Evolutionary conservation across 768 basidiomycete species (phyloP).

Genomic region (Postia placenta): DNA sequence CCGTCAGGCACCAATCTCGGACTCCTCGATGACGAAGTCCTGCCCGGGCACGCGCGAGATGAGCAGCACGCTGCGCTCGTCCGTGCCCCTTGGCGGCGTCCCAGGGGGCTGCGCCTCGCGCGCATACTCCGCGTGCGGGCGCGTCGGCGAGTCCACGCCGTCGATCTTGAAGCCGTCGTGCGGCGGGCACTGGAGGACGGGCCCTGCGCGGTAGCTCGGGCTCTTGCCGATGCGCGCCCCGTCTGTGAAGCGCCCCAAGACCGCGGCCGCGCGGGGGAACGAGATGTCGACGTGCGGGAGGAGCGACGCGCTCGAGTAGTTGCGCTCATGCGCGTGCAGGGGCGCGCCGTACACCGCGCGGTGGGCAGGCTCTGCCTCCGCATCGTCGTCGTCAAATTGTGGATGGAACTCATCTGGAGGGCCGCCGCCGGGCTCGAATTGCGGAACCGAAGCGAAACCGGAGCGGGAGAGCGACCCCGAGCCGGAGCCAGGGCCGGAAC

Average conservation of each 20-base stretch:
- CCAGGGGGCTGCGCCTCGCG: neutral
- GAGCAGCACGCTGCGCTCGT: slow-evolving; percentile 5
- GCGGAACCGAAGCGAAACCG: too few relatives aligned
- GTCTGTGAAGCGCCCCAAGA: slow-evolving; percentile 9
- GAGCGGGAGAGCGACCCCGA: too few relatives aligned
- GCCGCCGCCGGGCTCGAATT: neutral
- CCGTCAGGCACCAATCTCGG: neutral
- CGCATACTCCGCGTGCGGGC: slow-evolving; percentile 2
- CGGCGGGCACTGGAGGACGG: slow-evolving; percentile 4
- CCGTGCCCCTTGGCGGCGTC: neutral
- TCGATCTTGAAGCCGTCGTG: slow-evolving; percentile 16
- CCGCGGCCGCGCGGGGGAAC: neutral
- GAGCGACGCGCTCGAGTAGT: neutral
- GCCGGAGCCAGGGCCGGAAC: neutral
- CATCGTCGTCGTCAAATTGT: neutral
- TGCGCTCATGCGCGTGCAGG: neutral
- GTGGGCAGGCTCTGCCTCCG: neutral
- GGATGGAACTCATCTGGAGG: neutral
- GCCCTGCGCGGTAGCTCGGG: slow-evolving; percentile 14
- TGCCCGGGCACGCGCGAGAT: slow-evolving; percentile 4
- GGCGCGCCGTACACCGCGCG: neutral
- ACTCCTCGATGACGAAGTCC: neutral
- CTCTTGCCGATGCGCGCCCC: slow-evolving; percentile 13
- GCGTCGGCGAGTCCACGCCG: slow-evolving; percentile 5
- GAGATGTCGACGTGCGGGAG: neutral